phyloP scores from a whole-genome alignment of 495 filamentous ascomycete genomes.

The Elaphomyces granulatus region DNA sequence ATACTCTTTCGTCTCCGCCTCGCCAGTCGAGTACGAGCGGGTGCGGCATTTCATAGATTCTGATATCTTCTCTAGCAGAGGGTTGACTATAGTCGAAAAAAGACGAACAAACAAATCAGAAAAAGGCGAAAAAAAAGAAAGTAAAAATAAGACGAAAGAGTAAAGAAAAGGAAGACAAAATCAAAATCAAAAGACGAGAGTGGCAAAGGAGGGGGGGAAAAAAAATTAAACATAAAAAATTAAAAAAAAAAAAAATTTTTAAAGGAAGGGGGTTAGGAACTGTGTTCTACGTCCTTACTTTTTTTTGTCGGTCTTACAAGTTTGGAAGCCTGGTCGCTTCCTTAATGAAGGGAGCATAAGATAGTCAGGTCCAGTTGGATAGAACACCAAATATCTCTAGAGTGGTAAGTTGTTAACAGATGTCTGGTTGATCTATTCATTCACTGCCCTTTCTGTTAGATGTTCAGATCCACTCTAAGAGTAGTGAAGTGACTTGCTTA shows the following conservation, averaged over 20 bases:
- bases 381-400: slow-evolving; percentile 6
- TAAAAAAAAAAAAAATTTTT: slow-evolving; percentile 1
- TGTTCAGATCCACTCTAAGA: too few relatives aligned
- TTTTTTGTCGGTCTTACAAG: slow-evolving; percentile 8
- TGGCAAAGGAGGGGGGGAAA: slow-evolving; percentile 1
- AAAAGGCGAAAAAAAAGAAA: slow-evolving; percentile 3
- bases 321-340: slow-evolving; percentile 26
- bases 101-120: slow-evolving; percentile 2
- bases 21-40: too few relatives aligned
- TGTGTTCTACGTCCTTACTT: slow-evolving; percentile 1
- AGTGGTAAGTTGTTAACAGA: slow-evolving; percentile 15
- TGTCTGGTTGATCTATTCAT: too few relatives aligned
- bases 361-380: background rate
- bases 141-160: slow-evolving; percentile 1
- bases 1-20: too few relatives aligned
- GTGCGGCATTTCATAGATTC: too few relatives aligned
- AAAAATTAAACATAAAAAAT: slow-evolving; percentile 4
- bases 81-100: too few relatives aligned
- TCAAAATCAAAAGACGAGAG: slow-evolving; percentile 1
- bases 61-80: too few relatives aligned
- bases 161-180: background rate
- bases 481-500: too few relatives aligned
- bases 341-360: background rate
- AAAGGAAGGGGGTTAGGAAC: background rate
- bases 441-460: too few relatives aligned